Conservation (phyloP, 2,329 filamentous ascomycete species). For the Paramyrothecium roridum region DNA sequence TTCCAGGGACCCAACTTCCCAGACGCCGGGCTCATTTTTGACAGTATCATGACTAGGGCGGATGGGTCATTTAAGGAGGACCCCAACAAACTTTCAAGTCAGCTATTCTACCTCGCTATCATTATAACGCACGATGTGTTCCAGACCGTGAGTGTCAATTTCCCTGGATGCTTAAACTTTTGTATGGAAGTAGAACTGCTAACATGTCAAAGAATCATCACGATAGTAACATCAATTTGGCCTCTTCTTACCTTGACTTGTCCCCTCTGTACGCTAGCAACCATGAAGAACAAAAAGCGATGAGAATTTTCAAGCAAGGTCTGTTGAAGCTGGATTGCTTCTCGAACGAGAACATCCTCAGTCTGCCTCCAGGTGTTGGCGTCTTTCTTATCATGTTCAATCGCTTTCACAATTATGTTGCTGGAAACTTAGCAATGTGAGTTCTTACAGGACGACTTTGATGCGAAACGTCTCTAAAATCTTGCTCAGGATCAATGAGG, state of each 20-base stretch:
- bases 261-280: constrained; percentile 70
- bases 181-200: no score
- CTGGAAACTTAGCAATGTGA: constrained; percentile 10
- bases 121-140: constrained; percentile 47
- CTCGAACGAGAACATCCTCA: constrained; percentile 45
- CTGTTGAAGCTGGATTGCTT: constrained; percentile 58
- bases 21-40: constrained; percentile 13
- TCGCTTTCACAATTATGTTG: constrained; percentile 19
- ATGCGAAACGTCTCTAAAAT: no score
- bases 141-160: constrained; percentile 21
- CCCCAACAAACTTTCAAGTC: constrained; percentile 37
- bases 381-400: constrained; percentile 53
- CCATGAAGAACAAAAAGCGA: constrained; percentile 56
- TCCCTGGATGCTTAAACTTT: background rate
- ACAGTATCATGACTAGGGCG: constrained; percentile 12
- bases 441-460: background rate
- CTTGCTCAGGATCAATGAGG: constrained; percentile 13
- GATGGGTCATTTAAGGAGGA: constrained; percentile 15
- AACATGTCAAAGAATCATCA: constrained; percentile 18
- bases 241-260: constrained; percentile 73
- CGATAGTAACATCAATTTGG: constrained; percentile 12
- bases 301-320: constrained; percentile 64
- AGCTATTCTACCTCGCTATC: constrained; percentile 42
- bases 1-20: constrained; percentile 12
- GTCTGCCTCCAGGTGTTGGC: constrained; percentile 51